These are phyloP conservation scores for Dalbergia cultrata DNA, from an alignment of 306 rosid genomes.

Conservation along the genomic window DNA sequence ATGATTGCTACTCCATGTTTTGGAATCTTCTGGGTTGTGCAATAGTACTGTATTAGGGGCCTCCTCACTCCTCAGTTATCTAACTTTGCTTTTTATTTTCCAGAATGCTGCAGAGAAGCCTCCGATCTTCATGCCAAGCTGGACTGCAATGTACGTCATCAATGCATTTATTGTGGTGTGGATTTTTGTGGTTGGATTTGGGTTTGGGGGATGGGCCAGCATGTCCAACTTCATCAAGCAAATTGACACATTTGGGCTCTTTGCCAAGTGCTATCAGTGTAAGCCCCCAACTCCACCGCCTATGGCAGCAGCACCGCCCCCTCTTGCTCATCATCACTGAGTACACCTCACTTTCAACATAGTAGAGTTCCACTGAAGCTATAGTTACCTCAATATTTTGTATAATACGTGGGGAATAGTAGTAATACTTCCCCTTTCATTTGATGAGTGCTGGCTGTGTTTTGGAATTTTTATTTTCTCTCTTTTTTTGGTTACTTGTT, in stretches of 20 bases:
- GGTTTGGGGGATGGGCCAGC: constrained; percentile 99
- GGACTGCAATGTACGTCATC: constrained; percentile 82
- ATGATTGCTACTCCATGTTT: constrained; percentile 13
- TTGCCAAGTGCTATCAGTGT: constrained; percentile 71
- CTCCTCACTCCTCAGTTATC: constrained; percentile 12
- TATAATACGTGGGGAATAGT: constrained; percentile 67
- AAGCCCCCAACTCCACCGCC: constrained; percentile 59
- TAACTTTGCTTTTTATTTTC: neutral
- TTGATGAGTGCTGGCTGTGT: constrained; percentile 62
- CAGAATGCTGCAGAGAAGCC: constrained; percentile 98
- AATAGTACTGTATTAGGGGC: constrained; percentile 20
- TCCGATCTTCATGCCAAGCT: constrained; percentile 82
- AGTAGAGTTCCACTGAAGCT: constrained; percentile 26
- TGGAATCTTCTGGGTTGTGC: constrained; percentile 16
- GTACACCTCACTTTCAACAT: constrained; percentile 32
- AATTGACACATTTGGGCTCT: constrained; percentile 70
- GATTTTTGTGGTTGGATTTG: constrained; percentile 88
- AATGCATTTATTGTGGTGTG: constrained; percentile 80
- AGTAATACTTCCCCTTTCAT: constrained; percentile 61
- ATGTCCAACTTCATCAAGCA: constrained; percentile 83
- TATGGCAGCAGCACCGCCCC: constrained; percentile 54
- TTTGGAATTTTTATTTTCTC: constrained; percentile 27
- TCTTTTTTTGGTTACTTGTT: neutral
- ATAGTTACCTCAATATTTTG: constrained; percentile 57
- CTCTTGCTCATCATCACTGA: constrained; percentile 53